A percentile compares a stretch with the other conserved stretches of the same genome.
Conservation (phyloP, 768 basidiomycete species). For the Tylopilus felleus region DNA sequence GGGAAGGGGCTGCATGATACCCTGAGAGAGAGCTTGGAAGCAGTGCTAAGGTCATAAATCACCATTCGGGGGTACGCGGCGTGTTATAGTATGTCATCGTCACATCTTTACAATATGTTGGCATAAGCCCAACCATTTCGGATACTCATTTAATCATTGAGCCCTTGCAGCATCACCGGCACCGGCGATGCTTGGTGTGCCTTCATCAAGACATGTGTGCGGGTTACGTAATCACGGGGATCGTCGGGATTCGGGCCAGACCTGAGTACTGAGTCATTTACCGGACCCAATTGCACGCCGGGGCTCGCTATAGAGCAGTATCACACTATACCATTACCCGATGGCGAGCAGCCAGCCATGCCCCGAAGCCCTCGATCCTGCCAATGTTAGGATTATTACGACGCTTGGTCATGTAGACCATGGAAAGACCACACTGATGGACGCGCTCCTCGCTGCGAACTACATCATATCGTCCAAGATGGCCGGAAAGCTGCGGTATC, state of each 20-base stretch:
- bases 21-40: slow-evolving; percentile 54
- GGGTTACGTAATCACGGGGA: slow-evolving; percentile 4
- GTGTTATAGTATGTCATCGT: neutral
- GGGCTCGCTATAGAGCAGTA: too few relatives aligned
- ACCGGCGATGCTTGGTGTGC: too few relatives aligned
- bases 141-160: neutral
- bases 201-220: too few relatives aligned
- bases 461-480: slow-evolving; percentile 93
- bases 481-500: slow-evolving; percentile 94
- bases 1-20: slow-evolving; percentile 69
- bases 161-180: too few relatives aligned
- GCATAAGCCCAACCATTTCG: neutral
- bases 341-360: slow-evolving; percentile 22
- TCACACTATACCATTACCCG: slow-evolving; percentile 1
- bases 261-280: neutral
- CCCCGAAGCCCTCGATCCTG: slow-evolving; percentile 29
- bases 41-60: slow-evolving; percentile 7
- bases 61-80: neutral
- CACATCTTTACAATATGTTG: neutral
- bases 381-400: slow-evolving; percentile 72
- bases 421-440: slow-evolving; percentile 95
- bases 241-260: neutral
- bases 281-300: neutral
- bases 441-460: slow-evolving; percentile 92
- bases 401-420: slow-evolving; percentile 92